Conservation (phyloP, 2,329 filamentous ascomycete genomes). For the Tolypocladium capitatum region DNA sequence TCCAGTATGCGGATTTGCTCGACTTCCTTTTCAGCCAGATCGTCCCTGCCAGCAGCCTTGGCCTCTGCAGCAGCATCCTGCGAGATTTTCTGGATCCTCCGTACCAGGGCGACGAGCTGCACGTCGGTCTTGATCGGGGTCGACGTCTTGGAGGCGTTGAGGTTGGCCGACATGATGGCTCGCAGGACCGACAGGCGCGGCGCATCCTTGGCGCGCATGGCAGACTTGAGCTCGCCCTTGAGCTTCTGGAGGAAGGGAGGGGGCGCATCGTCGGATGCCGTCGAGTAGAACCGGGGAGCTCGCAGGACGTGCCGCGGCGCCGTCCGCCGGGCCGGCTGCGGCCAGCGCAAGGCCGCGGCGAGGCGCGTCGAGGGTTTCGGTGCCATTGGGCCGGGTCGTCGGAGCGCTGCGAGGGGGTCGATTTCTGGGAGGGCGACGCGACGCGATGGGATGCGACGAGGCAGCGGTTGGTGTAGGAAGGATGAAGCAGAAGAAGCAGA, state of each 20-base stretch:
- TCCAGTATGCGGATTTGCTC: constrained; percentile 51
- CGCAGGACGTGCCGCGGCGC: neutral
- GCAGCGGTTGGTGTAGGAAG: neutral
- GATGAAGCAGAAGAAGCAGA: neutral
- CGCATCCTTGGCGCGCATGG: constrained; percentile 52
- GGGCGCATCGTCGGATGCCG: constrained; percentile 19
- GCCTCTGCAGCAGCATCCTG: constrained; percentile 52
- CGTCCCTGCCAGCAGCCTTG: constrained; percentile 46
- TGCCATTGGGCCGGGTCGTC: neutral
- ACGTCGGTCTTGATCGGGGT: constrained; percentile 57
- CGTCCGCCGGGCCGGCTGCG: neutral
- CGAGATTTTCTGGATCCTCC: constrained; percentile 45
- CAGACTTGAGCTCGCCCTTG: constrained; percentile 48
- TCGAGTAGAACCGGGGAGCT: constrained; percentile 17
- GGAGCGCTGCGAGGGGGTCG: neutral
- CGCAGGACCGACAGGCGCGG: constrained; percentile 57
- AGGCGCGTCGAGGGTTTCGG: neutral
- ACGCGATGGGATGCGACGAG: neutral
- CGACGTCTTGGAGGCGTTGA: constrained; percentile 62
- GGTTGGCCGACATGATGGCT: constrained; percentile 52
- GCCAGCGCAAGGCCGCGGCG: neutral
- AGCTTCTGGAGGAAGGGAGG: constrained; percentile 40
- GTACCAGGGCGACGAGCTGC: constrained; percentile 54
- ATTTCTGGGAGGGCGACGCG: neutral
- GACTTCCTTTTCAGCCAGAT: constrained; percentile 59